These are phyloP conservation scores for Cordyceps farinosa DNA, from an alignment of 2,329 filamentous ascomycete genomes.

Conservation along the genomic window DNA sequence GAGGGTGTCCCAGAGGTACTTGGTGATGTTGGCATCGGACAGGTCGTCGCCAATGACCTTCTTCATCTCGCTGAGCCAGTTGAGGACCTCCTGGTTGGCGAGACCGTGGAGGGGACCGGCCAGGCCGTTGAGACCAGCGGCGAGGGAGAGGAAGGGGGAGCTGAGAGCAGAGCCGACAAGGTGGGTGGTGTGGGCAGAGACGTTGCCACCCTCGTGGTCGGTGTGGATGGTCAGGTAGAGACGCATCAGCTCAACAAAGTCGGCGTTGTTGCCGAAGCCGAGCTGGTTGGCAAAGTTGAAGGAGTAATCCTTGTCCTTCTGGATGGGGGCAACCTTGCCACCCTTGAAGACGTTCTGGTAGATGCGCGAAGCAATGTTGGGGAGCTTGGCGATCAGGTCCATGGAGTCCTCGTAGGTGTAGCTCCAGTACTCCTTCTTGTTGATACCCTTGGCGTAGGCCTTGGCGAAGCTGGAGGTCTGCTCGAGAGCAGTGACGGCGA, in stretches of 20 bases:
- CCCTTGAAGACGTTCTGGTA: constrained; percentile 99
- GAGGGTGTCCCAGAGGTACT: constrained; percentile 98
- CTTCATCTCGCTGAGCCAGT: constrained; percentile 99
- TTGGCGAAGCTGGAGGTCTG: constrained; percentile 97
- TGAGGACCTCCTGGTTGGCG: constrained; percentile 98
- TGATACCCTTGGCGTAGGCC: constrained; percentile 97
- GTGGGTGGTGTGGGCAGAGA: constrained; percentile 97
- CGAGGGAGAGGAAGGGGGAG: constrained; percentile 94
- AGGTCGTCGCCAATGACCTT: constrained; percentile 87
- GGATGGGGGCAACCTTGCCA: constrained; percentile 90
- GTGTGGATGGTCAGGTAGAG: constrained; percentile 99
- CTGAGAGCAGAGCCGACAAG: constrained; percentile 93
- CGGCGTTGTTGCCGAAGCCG: constrained; percentile 88
- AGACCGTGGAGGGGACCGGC: constrained; percentile 97
- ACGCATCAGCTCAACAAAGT: constrained; percentile 98
- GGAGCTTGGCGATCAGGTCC: constrained; percentile 99
- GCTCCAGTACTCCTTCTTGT: constrained; percentile 99
- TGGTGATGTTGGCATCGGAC: constrained; percentile 92
- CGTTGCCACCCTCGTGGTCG: constrained; percentile 99
- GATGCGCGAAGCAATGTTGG: constrained; percentile 95
- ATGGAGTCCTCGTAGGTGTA: constrained; percentile 99
- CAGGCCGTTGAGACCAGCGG: constrained; percentile 95
- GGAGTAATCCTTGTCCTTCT: constrained; percentile 99
- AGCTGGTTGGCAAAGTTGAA: constrained; percentile 99
- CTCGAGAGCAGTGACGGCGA: constrained; percentile 96